Conservation (phyloP, 2,329 filamentous ascomycete species). For the Conoideocrella luteorostrata region DNA sequence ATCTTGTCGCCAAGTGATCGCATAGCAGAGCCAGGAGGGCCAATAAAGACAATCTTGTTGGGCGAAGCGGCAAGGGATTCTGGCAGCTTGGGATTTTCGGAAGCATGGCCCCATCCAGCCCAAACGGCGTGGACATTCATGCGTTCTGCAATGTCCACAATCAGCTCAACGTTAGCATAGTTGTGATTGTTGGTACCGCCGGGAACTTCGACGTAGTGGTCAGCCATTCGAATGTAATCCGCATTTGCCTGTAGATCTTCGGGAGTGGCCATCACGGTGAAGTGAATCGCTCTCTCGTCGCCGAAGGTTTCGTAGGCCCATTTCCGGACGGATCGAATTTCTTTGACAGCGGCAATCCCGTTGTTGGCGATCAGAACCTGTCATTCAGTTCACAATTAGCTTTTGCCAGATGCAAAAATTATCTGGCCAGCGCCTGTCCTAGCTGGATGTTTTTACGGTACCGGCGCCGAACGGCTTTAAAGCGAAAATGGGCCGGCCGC, state of each 20-base stretch:
- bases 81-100: slow-evolving; percentile 95
- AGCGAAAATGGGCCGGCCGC: too few relatives aligned
- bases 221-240: slow-evolving; percentile 99
- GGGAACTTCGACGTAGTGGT: slow-evolving; percentile 98
- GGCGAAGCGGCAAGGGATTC: slow-evolving; percentile 93
- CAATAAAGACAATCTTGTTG: slow-evolving; percentile 99
- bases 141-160: slow-evolving; percentile 96
- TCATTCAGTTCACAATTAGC: not conserved
- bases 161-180: slow-evolving; percentile 98
- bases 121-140: slow-evolving; percentile 98
- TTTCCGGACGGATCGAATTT: slow-evolving; percentile 98
- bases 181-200: slow-evolving; percentile 99
- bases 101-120: slow-evolving; percentile 99
- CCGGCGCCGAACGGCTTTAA: too few relatives aligned
- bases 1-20: slow-evolving; percentile 99
- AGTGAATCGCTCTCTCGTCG: slow-evolving; percentile 96
- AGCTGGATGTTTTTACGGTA: too few relatives aligned
- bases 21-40: slow-evolving; percentile 96
- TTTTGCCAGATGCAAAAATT: too few relatives aligned
- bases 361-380: slow-evolving; percentile 99
- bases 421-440: too few relatives aligned
- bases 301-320: slow-evolving; percentile 99
- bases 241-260: slow-evolving; percentile 97
- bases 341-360: slow-evolving; percentile 98
- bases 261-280: slow-evolving; percentile 98